Evolutionary conservation across 169 alveolate genomes (phyloP).

Genomic region (Amoebophrya sp.): DNA sequence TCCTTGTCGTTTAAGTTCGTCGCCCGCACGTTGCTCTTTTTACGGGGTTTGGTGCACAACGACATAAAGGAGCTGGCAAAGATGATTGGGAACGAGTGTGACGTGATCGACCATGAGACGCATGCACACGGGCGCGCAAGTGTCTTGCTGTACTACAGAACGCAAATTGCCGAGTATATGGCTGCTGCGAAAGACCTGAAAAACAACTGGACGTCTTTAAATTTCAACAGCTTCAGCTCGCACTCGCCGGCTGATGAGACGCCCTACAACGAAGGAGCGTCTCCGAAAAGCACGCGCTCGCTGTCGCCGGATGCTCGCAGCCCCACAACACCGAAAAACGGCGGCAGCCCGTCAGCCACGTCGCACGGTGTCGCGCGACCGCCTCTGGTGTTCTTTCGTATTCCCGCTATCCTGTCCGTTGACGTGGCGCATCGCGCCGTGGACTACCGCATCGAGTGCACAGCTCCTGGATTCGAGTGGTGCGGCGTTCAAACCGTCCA

Average conservation of each 20-base stretch:
- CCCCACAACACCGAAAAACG: too few relatives aligned
- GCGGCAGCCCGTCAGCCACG: too few relatives aligned
- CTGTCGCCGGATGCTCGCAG: too few relatives aligned
- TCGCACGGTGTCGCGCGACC: too few relatives aligned
- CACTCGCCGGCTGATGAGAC: too few relatives aligned
- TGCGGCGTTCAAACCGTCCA: background rate
- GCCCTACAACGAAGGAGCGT: too few relatives aligned
- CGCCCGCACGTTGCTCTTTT: background rate
- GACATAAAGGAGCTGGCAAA: background rate
- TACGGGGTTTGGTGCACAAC: background rate
- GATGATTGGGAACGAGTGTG: background rate
- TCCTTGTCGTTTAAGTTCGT: background rate
- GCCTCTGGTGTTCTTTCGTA: background rate
- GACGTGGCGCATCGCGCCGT: slow-evolving; percentile 18
- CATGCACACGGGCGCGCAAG: background rate
- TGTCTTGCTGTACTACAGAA: background rate
- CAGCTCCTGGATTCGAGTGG: background rate
- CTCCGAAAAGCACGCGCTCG: too few relatives aligned
- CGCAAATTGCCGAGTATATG: background rate
- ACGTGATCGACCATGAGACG: background rate
- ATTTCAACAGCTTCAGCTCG: background rate
- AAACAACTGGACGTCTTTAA: background rate
- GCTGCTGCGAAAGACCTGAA: background rate
- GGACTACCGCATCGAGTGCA: background rate
- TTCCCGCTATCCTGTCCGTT: background rate